Percentiles rank a stretch among this genome's conserved stretches.
Conservation (phyloP, 495 filamentous ascomycete genomes). For the Neurospora tetrasperma region DNA sequence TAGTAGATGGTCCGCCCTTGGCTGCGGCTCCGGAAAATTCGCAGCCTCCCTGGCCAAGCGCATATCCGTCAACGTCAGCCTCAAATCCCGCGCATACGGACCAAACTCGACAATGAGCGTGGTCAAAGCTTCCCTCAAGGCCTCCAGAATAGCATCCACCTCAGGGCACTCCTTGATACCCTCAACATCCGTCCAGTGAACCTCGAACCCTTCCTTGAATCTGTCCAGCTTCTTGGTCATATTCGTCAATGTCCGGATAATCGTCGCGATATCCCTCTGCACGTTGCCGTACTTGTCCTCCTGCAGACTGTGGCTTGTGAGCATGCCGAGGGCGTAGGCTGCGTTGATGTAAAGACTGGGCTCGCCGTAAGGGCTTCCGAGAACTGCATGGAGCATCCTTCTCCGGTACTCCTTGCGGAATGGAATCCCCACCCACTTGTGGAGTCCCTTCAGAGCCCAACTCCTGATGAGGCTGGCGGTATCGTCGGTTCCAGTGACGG, state of each 20-base stretch:
- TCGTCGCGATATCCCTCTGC: slow-evolving; percentile 58
- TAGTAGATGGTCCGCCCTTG: background rate
- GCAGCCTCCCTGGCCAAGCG: slow-evolving; percentile 56
- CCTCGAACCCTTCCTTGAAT: slow-evolving; percentile 48
- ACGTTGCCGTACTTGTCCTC: slow-evolving; percentile 89
- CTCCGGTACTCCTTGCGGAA: slow-evolving; percentile 63
- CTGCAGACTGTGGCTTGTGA: slow-evolving; percentile 59
- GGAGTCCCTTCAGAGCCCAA: slow-evolving; percentile 26
- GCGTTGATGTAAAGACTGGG: slow-evolving; percentile 58
- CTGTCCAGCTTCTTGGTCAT: slow-evolving; percentile 58
- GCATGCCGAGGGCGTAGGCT: slow-evolving; percentile 52
- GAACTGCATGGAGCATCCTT: slow-evolving; percentile 49
- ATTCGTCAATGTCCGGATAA: slow-evolving; percentile 60
- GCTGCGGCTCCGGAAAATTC: slow-evolving; percentile 6
- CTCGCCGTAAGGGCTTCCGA: slow-evolving; percentile 58
- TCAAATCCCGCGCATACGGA: slow-evolving; percentile 55
- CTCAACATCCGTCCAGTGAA: slow-evolving; percentile 77
- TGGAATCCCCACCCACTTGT: slow-evolving; percentile 50
- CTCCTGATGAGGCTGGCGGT: slow-evolving; percentile 27
- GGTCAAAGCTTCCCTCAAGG: slow-evolving; percentile 48
- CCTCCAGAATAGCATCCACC: slow-evolving; percentile 50
- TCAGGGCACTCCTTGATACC: slow-evolving; percentile 38
- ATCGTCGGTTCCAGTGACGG: slow-evolving; percentile 30
- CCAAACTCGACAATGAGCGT: slow-evolving; percentile 59
- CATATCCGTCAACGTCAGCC: slow-evolving; percentile 56